Percentiles rank a stretch among this genome's conserved stretches.
Evolutionary conservation across 179 eudicot species (phyloP).

Genomic region (Beta macrorhiza): DNA sequence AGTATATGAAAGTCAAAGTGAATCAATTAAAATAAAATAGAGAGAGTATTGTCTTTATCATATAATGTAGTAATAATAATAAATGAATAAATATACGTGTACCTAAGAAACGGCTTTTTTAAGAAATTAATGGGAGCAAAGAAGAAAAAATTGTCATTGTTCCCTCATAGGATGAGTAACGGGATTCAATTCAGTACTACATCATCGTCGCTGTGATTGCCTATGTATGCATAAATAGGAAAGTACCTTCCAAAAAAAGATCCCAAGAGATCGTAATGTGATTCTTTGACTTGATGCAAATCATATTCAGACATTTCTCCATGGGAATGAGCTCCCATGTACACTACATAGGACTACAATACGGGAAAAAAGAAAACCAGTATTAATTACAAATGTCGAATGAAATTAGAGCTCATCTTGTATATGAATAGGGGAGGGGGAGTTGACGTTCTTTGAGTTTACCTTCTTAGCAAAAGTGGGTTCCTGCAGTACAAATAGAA

Average conservation of each 20-base stretch:
- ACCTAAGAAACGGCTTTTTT: too few species aligned
- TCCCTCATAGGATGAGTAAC: too few species aligned
- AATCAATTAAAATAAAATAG: too few species aligned
- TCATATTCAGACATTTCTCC: conserved; percentile 43
- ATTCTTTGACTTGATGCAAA: conserved; percentile 44
- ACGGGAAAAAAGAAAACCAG: background rate
- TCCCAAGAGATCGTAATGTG: conserved; percentile 67
- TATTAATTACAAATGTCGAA: background rate
- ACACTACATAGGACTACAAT: conserved; percentile 67
- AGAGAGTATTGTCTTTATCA: too few species aligned
- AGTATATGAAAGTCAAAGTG: too few species aligned
- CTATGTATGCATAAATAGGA: background rate
- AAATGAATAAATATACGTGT: too few species aligned
- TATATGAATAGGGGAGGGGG: too few species aligned
- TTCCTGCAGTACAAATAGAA: background rate
- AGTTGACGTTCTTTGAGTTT: background rate
- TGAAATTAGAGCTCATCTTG: background rate
- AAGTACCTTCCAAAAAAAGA: conserved; percentile 67
- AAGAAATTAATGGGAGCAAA: too few species aligned
- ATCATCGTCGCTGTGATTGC: too few species aligned
- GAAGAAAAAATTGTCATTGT: too few species aligned
- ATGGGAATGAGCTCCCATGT: conserved; percentile 81
- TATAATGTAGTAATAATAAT: too few species aligned
- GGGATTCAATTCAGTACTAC: too few species aligned
- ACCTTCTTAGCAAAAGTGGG: background rate